Percentiles rank a stretch among this genome's conserved stretches.
phyloP scores from a whole-genome alignment of 495 filamentous ascomycete genomes.

The Talaromyces proteolyticus region DNA sequence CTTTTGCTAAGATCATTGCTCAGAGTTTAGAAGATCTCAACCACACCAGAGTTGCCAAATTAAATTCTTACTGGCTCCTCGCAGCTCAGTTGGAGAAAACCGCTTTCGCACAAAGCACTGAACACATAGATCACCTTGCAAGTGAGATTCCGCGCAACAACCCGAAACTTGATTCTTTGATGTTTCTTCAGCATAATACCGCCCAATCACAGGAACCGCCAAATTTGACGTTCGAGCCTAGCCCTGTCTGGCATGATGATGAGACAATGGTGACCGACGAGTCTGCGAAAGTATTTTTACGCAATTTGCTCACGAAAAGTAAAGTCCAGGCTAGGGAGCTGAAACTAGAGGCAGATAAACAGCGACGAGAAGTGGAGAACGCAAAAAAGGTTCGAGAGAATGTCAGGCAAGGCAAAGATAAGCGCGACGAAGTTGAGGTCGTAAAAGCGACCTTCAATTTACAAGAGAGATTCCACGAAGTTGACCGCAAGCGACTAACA shows the following conservation, averaged over 20 bases:
- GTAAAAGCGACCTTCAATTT: constrained; percentile 69
- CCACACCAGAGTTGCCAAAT: constrained; percentile 73
- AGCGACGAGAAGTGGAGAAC: constrained; percentile 73
- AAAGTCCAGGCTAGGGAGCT: constrained; percentile 75
- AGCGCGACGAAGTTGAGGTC: constrained; percentile 75
- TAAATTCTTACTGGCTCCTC: constrained; percentile 81
- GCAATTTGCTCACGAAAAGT: constrained; percentile 86
- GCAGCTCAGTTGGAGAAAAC: constrained; percentile 72
- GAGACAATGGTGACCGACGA: constrained; percentile 77
- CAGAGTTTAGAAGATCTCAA: constrained; percentile 82
- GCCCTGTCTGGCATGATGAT: constrained; percentile 96
- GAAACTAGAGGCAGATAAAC: constrained; percentile 75
- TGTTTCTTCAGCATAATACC: constrained; percentile 93
- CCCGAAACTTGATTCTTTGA: constrained; percentile 86
- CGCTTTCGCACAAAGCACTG: constrained; percentile 63
- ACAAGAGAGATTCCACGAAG: constrained; percentile 79
- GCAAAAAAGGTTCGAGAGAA: constrained; percentile 64
- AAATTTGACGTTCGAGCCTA: constrained; percentile 86
- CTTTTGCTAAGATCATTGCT: neutral
- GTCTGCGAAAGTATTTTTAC: constrained; percentile 77
- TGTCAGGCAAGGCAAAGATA: constrained; percentile 75
- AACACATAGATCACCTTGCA: constrained; percentile 62
- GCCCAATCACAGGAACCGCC: constrained; percentile 72
- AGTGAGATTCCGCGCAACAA: constrained; percentile 84
- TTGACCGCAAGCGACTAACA: constrained; percentile 78